Evolutionary conservation across 2,329 filamentous ascomycete species (phyloP).

Genomic region (Macroventuria anomochaeta): DNA sequence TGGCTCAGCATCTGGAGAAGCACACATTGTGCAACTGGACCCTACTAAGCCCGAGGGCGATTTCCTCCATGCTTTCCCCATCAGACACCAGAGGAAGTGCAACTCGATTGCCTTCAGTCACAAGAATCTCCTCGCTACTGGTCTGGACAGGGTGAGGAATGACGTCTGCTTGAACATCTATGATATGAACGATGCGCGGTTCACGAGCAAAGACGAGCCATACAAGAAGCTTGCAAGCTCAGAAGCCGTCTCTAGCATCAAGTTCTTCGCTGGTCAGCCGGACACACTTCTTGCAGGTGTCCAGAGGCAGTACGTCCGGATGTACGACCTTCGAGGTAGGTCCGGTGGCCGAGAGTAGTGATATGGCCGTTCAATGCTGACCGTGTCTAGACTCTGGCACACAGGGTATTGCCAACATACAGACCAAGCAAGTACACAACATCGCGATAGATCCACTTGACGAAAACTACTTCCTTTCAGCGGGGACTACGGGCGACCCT

Average conservation of each 20-base stretch:
- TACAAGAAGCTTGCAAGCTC: conserved; percentile 64
- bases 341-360: not conserved
- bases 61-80: conserved; percentile 67
- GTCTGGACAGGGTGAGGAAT: conserved; percentile 79
- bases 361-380: conserved; percentile 17
- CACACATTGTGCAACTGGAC: conserved; percentile 75
- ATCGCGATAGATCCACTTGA: conserved; percentile 80
- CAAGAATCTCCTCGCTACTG: conserved; percentile 74
- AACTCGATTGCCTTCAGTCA: conserved; percentile 83
- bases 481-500: conserved; percentile 73
- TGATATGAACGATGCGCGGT: conserved; percentile 69
- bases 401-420: conserved; percentile 56
- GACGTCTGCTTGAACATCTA: conserved; percentile 84
- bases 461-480: conserved; percentile 84
- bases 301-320: conserved; percentile 74
- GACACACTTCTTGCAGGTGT: conserved; percentile 78
- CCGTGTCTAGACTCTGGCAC: conserved; percentile 45
- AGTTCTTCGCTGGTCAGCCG: conserved; percentile 80
- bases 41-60: conserved; percentile 58
- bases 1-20: conserved; percentile 76
- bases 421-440: conserved; percentile 68
- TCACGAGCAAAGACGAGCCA: conserved; percentile 60
- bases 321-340: conserved; percentile 79
- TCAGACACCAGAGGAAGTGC: conserved; percentile 78
- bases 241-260: conserved; percentile 80